Evolutionary conservation across 2,329 filamentous ascomycete species (phyloP), one percentile per base, ranked within the genome.

Genomic region (Sphaerulina populicola): DNA sequence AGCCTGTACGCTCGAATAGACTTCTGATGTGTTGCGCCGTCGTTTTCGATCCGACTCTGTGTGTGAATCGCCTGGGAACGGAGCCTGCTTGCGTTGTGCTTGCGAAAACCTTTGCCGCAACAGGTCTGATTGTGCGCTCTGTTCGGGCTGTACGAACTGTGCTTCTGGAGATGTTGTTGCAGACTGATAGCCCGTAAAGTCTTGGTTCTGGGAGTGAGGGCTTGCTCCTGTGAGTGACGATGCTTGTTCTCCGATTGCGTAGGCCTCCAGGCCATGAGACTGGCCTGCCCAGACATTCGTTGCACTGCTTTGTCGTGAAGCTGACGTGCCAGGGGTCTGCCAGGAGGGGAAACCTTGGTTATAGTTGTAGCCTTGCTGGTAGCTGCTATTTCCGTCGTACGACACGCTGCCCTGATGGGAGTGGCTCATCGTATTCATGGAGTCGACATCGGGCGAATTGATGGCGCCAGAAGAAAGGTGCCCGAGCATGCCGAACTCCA

Each of bases 401-500:
- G 60, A 60, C 3, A 62, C 44, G 38, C 57, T 63, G 23, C 59
- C 58, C 42, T 64, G 59, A 27, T 60, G 57, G 23, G 56, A 55
- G 29, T 64, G 60, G 21, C 55, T 49, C 53, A 68, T 61, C 1
- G 61, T 53, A 44, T 62, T 64, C 54, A 70, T 60, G 33, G 57
- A 47, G 21, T 66, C 66, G 9, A 63, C 36, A 31, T 67, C 62
- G 5, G 65, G 63, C 3, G 66, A 65, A 27, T 65, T 65, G 23
- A 67, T 63, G n/a, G 87, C 85, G 11, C 86, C 86, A n/a, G 86
- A 88, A 53, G 88, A 88, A 86, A 98, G 94, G 67, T 97, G 91
- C 27, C 88, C 89, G 0, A 98, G 79, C 80, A 97, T 96, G 48
- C 89, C 86, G 67, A 97, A 96, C 68, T 97, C 93, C 68, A 95